Evolutionary conservation across 2,329 filamentous ascomycete species (phyloP).

Genomic region (Tolypocladium endophyticum): DNA sequence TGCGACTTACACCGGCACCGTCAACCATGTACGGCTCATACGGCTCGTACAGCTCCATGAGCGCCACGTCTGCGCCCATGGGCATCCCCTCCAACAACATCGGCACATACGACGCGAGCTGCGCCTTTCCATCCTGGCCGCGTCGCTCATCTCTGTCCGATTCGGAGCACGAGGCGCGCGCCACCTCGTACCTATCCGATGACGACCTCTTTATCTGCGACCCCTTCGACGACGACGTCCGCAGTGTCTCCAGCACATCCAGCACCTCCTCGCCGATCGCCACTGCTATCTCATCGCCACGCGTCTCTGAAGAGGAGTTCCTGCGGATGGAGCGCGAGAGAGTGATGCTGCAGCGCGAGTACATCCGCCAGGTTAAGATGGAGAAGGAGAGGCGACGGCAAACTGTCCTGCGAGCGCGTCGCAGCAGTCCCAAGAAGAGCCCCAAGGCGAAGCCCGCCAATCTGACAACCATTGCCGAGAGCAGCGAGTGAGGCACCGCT

Average conservation of each 20-base stretch:
- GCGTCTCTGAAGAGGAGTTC: constrained; percentile 35
- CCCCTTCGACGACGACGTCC: constrained; percentile 38
- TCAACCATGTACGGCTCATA: constrained; percentile 39
- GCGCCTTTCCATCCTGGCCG: constrained; percentile 51
- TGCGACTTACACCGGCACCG: constrained; percentile 3
- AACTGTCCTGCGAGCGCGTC: constrained; percentile 17
- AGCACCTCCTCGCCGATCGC: constrained; percentile 22
- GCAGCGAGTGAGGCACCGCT: constrained; percentile 9
- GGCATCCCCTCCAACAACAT: constrained; percentile 33
- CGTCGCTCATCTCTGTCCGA: constrained; percentile 40
- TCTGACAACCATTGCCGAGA: constrained; percentile 47
- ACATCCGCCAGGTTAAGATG: constrained; percentile 34
- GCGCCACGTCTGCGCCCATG: constrained; percentile 31
- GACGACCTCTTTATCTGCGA: constrained; percentile 49
- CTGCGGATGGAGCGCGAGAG: constrained; percentile 40
- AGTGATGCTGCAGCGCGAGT: constrained; percentile 40
- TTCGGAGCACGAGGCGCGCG: constrained; percentile 29
- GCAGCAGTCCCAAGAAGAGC: constrained; percentile 37
- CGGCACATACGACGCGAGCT: constrained; percentile 30
- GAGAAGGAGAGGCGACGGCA: constrained; percentile 46
- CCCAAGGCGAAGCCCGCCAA: constrained; percentile 34
- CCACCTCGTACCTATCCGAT: constrained; percentile 50
- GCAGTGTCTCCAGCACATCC: constrained; percentile 36
- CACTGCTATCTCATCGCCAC: constrained; percentile 20
- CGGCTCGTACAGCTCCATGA: constrained; percentile 39